These are phyloP conservation scores for Wickerhamiella spandovensis DNA, from an alignment of 805 yeast genomes.

Conservation along the genomic window DNA sequence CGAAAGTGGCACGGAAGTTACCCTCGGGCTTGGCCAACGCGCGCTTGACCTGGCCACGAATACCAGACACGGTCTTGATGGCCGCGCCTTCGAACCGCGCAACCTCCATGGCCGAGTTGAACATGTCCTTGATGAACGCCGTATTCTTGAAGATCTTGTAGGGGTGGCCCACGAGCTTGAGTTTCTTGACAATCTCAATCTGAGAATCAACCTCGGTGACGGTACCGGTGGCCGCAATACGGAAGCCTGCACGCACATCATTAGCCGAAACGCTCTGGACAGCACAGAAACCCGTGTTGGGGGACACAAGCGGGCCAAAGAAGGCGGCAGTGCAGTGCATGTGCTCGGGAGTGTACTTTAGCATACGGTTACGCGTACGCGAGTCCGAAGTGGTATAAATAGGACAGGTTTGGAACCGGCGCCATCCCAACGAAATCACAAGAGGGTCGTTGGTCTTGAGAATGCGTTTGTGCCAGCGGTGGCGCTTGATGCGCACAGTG, in stretches of 20 bases:
- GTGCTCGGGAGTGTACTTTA: slow-evolving; percentile 97
- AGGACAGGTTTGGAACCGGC: slow-evolving; percentile 95
- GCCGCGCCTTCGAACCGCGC: slow-evolving; percentile 98
- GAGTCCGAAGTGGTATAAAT: slow-evolving; percentile 94
- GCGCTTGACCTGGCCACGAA: slow-evolving; percentile 92
- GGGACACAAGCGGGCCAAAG: slow-evolving; percentile 94
- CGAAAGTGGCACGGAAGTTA: slow-evolving; percentile 89
- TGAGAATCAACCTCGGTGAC: slow-evolving; percentile 83
- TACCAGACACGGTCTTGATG: slow-evolving; percentile 92
- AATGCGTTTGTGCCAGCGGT: slow-evolving; percentile 97
- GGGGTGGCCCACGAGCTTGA: slow-evolving; percentile 91
- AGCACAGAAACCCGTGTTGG: slow-evolving; percentile 95
- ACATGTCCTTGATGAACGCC: slow-evolving; percentile 96
- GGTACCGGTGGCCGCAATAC: slow-evolving; percentile 94
- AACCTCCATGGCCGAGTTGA: slow-evolving; percentile 79
- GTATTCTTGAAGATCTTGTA: slow-evolving; percentile 88
- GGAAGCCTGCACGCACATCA: slow-evolving; percentile 76
- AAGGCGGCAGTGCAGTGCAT: slow-evolving; percentile 91
- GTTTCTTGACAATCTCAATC: slow-evolving; percentile 86
- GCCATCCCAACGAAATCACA: slow-evolving; percentile 90
- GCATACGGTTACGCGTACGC: slow-evolving; percentile 93
- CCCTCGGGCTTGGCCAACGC: slow-evolving; percentile 94
- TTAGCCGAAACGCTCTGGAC: slow-evolving; percentile 75
- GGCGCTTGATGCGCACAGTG: slow-evolving; percentile 91
- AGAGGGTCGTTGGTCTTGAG: slow-evolving; percentile 92